These are phyloP conservation scores for Sphagnum tenellum DNA, from an alignment of 225 moss, liverwort and hornwort species.

Conservation along the genomic window DNA sequence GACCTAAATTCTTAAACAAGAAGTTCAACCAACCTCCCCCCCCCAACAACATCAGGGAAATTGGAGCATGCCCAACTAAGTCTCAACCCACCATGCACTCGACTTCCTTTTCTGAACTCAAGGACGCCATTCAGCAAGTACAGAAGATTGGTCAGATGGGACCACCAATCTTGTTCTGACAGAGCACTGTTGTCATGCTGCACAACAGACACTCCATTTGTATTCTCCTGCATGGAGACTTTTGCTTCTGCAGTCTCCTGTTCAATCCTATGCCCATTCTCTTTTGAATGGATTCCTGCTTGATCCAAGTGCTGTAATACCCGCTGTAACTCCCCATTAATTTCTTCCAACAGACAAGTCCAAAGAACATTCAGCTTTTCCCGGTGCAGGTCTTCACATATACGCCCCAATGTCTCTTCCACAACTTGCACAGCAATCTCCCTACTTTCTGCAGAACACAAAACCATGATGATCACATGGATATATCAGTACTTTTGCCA, in stretches of 20 bases:
- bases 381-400: slow-evolving; percentile 77
- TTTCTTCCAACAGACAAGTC: slow-evolving; percentile 61
- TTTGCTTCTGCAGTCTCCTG: neutral
- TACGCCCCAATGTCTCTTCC: slow-evolving; percentile 53
- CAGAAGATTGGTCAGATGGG: slow-evolving; percentile 62
- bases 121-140: slow-evolving; percentile 64
- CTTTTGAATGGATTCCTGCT: too few species aligned
- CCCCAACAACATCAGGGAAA: too few species aligned
- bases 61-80: too few species aligned
- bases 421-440: slow-evolving; percentile 67
- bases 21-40: too few species aligned
- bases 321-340: slow-evolving; percentile 33
- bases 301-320: neutral
- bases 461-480: neutral
- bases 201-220: slow-evolving; percentile 11
- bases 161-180: slow-evolving; percentile 26
- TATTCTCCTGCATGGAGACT: too few species aligned
- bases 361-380: slow-evolving; percentile 71
- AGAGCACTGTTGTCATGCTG: slow-evolving; percentile 2
- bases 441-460: slow-evolving; percentile 33
- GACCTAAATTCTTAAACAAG: too few species aligned
- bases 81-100: slow-evolving; percentile 53
- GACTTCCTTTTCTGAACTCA: slow-evolving; percentile 81
- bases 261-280: too few species aligned
- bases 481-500: too few species aligned